phyloP scores from a whole-genome alignment of 2,329 filamentous ascomycete species.

The Mariannaea elegans region DNA sequence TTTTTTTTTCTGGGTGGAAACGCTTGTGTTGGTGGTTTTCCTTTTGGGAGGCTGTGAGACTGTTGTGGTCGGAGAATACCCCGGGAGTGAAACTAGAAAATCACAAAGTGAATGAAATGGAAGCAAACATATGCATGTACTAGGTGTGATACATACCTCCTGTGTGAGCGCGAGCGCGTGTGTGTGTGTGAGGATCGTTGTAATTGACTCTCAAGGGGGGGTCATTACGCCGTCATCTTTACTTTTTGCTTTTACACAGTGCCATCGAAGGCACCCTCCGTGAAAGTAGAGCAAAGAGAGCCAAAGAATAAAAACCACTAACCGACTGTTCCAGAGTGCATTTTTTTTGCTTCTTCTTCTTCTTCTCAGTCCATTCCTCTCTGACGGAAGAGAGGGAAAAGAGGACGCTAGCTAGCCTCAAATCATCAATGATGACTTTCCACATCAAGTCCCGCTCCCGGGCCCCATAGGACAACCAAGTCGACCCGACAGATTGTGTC shows the following conservation, averaged over 20 bases:
- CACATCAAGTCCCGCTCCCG: slow-evolving; percentile 17
- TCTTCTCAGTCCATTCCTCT: not conserved
- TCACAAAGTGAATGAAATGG: too few relatives aligned
- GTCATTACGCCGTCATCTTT: slow-evolving; percentile 17
- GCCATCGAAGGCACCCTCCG: too few relatives aligned
- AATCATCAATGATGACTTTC: not conserved
- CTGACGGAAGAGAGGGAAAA: not conserved
- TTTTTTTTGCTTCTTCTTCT: slow-evolving; percentile 6
- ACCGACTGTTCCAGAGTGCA: too few relatives aligned
- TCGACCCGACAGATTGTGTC: slow-evolving; percentile 47
- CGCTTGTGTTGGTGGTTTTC: not conserved
- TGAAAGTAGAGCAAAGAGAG: too few relatives aligned
- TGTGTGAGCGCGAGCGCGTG: not conserved
- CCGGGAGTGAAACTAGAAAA: slow-evolving; percentile 8
- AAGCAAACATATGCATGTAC: too few relatives aligned
- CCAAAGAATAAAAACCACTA: too few relatives aligned
- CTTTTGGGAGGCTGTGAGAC: too few relatives aligned
- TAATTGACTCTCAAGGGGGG: not conserved
- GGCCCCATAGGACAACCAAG: slow-evolving; percentile 20
- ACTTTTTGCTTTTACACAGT: not conserved
- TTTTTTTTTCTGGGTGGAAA: slow-evolving; percentile 8
- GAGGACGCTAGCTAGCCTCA: slow-evolving; percentile 22
- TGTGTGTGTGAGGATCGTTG: not conserved
- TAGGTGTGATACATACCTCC: too few relatives aligned
- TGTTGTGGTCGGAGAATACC: not conserved